Base-by-base conservation (phyloP, 108 stramenopile species). In the Schizochytrium sp. region DNA sequence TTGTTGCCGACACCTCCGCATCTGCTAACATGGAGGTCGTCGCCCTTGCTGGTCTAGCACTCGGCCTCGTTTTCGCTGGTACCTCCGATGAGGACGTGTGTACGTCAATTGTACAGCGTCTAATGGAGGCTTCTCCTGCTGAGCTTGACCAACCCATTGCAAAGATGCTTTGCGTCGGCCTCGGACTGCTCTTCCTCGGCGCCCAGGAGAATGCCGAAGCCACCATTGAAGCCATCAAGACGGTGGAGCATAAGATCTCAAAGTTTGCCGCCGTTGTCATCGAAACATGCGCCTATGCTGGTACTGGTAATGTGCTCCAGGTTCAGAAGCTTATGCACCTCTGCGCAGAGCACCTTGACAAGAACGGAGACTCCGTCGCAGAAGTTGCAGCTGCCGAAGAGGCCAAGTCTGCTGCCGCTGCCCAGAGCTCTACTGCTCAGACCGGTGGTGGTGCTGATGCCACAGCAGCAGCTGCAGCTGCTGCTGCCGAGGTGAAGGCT, bases 41-140 rank as follows among this genome's bases (percentile, higher is more conserved):
- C 12, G 91, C 92, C 2, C 56, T 93, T 3, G 93, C 94, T 2
- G 98, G 97, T 28, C 91, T 99, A 42, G 96, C 98, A 0, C 94
- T 99, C 59, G 99, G 99, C 58, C 96, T 98, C 95, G 95, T 99
- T 59, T 98, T 95, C 69, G 98, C 97, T 56, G 98, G 98, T 73
- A 97, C 97, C 83, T 96, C 97, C 72, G 94, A 99, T 93, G 98
- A 98, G 88, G 95, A 95, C 57, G 96, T 97, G 2, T 97, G 97
- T 45, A 94, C 96, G n/a, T 91, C 96, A n/a, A 95, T 99, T 88
- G 96, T 98, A 41, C 96, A 98, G 89, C 93, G 97, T 57, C 95
- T 99, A 5, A 99, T 99, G 98, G 98, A 99, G 91, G 96, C 97
- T 46, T 95, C 97, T n/a, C 98, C 97, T 64, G 96, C 97, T 89